A percentile compares a stretch with the other conserved stretches of the same genome.
Conservation (phyloP, 139 green algal species). For the Tetradesmus obliquus region DNA sequence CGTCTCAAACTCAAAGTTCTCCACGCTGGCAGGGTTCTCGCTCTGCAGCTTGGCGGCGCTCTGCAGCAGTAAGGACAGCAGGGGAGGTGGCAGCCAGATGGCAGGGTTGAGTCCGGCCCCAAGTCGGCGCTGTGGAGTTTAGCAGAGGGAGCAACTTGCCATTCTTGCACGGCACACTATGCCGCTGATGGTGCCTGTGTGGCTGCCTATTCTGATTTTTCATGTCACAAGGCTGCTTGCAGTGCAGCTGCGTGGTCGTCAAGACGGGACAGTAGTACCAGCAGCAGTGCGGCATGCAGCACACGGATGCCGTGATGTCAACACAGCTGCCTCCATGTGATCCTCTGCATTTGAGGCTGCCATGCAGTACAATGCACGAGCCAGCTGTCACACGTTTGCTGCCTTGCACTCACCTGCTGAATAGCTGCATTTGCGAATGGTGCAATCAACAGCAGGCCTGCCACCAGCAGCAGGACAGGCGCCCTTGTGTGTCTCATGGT, state of each 20-base stretch:
- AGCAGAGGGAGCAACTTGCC: neutral
- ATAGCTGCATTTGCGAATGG: neutral
- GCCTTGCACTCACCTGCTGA: neutral
- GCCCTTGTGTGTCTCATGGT: neutral
- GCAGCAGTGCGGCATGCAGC: no score
- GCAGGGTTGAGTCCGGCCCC: neutral
- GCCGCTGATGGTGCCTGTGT: neutral
- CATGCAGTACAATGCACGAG: no score
- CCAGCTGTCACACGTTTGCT: neutral
- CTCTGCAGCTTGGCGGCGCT: constrained; percentile 19
- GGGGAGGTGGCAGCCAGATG: neutral
- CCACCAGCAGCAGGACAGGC: neutral
- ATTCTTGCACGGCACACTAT: neutral
- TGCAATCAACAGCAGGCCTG: neutral
- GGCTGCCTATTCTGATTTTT: no score
- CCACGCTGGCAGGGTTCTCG: constrained; percentile 16
- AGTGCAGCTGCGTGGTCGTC: no score
- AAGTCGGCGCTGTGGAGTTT: neutral
- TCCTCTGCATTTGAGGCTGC: no score
- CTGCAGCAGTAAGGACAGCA: neutral
- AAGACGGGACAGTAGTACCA: no score
- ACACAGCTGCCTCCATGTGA: no score
- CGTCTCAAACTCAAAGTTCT: constrained; percentile 22
- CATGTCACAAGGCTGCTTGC: no score
- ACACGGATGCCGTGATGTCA: no score